These are phyloP conservation scores for Viridothelium virens DNA, from an alignment of 495 filamentous ascomycete species.

Conservation along the genomic window DNA sequence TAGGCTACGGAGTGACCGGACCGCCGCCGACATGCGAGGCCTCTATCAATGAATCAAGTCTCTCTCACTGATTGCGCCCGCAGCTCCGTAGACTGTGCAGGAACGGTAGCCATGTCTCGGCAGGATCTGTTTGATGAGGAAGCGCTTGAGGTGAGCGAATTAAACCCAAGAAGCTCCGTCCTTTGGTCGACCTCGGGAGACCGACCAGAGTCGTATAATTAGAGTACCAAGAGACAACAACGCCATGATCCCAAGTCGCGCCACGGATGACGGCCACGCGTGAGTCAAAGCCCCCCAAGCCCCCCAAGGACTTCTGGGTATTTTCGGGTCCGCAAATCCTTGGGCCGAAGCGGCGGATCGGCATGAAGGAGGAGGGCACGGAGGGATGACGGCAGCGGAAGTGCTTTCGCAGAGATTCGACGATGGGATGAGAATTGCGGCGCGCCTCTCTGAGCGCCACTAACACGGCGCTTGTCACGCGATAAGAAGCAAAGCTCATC, in stretches of 20 bases:
- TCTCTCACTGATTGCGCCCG: not conserved
- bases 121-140: conserved; percentile 5
- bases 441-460: conserved; percentile 2
- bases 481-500: not conserved
- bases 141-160: not conserved
- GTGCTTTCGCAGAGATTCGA: not conserved
- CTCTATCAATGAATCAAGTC: not conserved
- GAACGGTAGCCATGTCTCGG: not conserved
- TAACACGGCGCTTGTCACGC: not conserved
- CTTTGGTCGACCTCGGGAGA: not conserved
- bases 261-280: not conserved
- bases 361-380: not conserved
- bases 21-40: too few relatives aligned
- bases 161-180: not conserved
- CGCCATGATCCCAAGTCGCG: not conserved
- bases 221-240: conserved; percentile 7
- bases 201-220: conserved; percentile 1
- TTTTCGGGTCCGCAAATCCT: not conserved
- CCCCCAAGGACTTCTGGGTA: too few relatives aligned
- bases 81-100: too few relatives aligned
- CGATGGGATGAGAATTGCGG: not conserved
- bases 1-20: too few relatives aligned
- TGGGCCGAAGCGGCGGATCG: conserved; percentile 1
- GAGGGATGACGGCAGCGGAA: not conserved
- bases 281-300: not conserved